Percentiles rank a stretch among this genome's conserved stretches.
phyloP scores from a whole-genome alignment of 1,284 basidiomycete genomes.

The Bondarzewia mesenterica region DNA sequence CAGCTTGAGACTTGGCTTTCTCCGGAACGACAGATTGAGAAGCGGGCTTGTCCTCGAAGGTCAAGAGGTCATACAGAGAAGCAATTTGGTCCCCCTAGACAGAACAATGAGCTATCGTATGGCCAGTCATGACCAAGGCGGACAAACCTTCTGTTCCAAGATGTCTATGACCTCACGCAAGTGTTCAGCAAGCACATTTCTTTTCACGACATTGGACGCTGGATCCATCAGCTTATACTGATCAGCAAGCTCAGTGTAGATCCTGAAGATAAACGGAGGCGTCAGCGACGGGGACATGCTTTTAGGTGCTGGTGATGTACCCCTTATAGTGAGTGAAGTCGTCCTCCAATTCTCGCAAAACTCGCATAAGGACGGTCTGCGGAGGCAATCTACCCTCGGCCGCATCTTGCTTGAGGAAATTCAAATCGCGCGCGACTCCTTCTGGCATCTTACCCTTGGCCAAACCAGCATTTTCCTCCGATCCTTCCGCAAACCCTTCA shows the following conservation, averaged over 20 bases:
- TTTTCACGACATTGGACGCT: slow-evolving; percentile 67
- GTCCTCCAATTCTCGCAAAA: slow-evolving; percentile 80
- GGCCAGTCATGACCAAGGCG: not conserved
- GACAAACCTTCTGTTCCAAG: slow-evolving; percentile 74
- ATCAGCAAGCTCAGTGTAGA: slow-evolving; percentile 82
- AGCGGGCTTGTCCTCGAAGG: slow-evolving; percentile 61
- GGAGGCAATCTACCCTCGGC: slow-evolving; percentile 49
- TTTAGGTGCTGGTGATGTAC: slow-evolving; percentile 32
- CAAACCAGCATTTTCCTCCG: slow-evolving; percentile 7
- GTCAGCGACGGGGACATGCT: slow-evolving; percentile 5
- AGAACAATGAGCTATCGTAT: not conserved
- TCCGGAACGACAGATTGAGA: slow-evolving; percentile 20
- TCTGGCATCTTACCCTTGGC: not conserved
- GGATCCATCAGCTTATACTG: slow-evolving; percentile 86
- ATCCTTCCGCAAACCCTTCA: slow-evolving; percentile 19
- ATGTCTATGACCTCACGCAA: slow-evolving; percentile 84
- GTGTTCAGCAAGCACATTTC: slow-evolving; percentile 78
- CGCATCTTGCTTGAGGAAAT: slow-evolving; percentile 10
- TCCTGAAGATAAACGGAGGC: slow-evolving; percentile 35
- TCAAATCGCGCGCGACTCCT: slow-evolving; percentile 7
- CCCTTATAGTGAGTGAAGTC: slow-evolving; percentile 87
- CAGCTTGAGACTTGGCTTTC: slow-evolving; percentile 13
- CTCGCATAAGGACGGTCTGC: slow-evolving; percentile 74
- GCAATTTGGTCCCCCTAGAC: slow-evolving; percentile 82
- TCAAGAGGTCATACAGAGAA: slow-evolving; percentile 71